Evolutionary conservation across 371 early-diverging fungal species (phyloP), one percentile per base, ranked within the genome.

Genomic region (Actinomucor elegans): DNA sequence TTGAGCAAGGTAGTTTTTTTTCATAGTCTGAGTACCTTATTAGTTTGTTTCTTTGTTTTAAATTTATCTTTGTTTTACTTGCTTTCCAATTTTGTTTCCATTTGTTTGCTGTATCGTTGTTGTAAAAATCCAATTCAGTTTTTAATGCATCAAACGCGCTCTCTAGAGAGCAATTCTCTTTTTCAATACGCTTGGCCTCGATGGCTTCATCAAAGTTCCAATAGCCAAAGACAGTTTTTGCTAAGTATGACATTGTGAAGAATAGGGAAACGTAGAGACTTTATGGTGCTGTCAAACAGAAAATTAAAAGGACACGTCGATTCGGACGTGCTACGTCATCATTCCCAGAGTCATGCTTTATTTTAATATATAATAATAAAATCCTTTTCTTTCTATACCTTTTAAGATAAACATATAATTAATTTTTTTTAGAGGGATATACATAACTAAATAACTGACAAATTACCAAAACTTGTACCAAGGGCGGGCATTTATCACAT

Each of bases 231-330:
- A 47, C 47, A 47, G 47, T 33, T 47, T 47, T 47, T 47, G 47
- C 24, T 47, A 47, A 47, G 47, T 47, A 47, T 47, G 47, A 47
- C 47, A 47, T 47, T n/a, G 20, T 83, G 79, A 59, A 28, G 42
- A 42, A 40, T 20, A 42, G 42, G 42, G 41, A 40, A 24, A 23
- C 6, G n/a, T n/a, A n/a, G n/a, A n/a, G n/a, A n/a, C n/a, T n/a
- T n/a, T n/a, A n/a, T n/a, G n/a, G n/a, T n/a, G n/a, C n/a, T n/a
- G n/a, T n/a, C n/a, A n/a, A n/a, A n/a, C n/a, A n/a, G n/a, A n/a
- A n/a, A n/a, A n/a, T n/a, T n/a, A n/a, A n/a, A n/a, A n/a, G n/a
- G n/a, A n/a, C n/a, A n/a, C n/a, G n/a, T n/a, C n/a, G n/a, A n/a
- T n/a, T n/a, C n/a, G n/a, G n/a, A n/a, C n/a, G n/a, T n/a, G n/a